A percentile compares a stretch with the other conserved stretches of the same genome.
These are phyloP conservation scores for Colletotrichum nymphaeae DNA, from an alignment of 2,329 filamentous ascomycete genomes.

Conservation along the genomic window DNA sequence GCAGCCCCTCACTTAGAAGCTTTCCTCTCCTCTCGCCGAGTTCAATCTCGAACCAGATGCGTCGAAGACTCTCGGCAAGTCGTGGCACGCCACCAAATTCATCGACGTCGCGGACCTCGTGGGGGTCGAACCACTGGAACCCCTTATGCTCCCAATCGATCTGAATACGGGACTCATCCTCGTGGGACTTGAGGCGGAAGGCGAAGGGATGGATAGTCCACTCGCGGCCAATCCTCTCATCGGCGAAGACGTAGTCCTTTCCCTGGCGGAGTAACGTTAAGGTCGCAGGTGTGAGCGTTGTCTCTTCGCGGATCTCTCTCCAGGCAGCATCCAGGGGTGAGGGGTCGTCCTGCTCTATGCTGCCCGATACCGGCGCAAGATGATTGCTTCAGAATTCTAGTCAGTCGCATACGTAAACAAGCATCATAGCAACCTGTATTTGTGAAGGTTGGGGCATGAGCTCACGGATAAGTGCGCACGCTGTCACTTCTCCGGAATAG, in stretches of 20 bases:
- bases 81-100: conserved; percentile 65
- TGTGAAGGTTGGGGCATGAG: background rate
- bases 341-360: conserved; percentile 64
- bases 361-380: conserved; percentile 72
- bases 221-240: conserved; percentile 62
- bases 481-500: conserved; percentile 71
- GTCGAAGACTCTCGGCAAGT: conserved; percentile 66
- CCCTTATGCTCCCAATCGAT: conserved; percentile 73
- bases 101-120: conserved; percentile 57
- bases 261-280: conserved; percentile 66
- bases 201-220: conserved; percentile 75
- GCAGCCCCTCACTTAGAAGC: conserved; percentile 58
- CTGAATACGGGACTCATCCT: conserved; percentile 58
- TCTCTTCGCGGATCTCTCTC: conserved; percentile 73
- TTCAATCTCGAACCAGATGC: conserved; percentile 69
- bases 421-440: background rate
- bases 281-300: conserved; percentile 58
- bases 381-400: conserved; percentile 54
- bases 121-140: conserved; percentile 68
- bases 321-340: conserved; percentile 67
- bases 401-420: conserved; percentile 6
- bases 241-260: conserved; percentile 68
- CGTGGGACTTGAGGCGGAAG: conserved; percentile 59
- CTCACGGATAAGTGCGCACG: conserved; percentile 70
- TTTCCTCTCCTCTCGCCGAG: conserved; percentile 57